Evolutionary conservation across 805 yeast genomes (phyloP).

Genomic region (Candida nemodendra): DNA sequence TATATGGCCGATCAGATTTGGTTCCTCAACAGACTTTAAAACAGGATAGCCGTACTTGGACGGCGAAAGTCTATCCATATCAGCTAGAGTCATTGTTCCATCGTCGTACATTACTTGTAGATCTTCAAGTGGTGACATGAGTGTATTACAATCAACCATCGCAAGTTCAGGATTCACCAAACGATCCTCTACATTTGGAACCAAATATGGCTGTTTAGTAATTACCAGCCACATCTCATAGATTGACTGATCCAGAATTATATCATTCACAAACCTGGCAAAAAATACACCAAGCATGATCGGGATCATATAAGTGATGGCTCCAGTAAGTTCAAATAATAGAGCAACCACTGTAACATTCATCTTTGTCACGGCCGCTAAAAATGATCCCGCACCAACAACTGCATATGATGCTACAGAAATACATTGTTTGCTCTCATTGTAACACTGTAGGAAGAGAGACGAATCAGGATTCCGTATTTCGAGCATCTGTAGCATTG

Average conservation of each 20-base stretch:
- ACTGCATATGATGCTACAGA: slow-evolving; percentile 88
- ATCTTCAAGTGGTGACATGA: slow-evolving; percentile 35
- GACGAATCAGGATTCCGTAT: slow-evolving; percentile 34
- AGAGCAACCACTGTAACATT: slow-evolving; percentile 80
- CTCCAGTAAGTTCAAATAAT: slow-evolving; percentile 83
- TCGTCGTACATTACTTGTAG: slow-evolving; percentile 34
- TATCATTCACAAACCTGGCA: slow-evolving; percentile 70
- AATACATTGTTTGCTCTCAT: slow-evolving; percentile 47
- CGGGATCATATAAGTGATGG: slow-evolving; percentile 77
- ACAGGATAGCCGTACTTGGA: slow-evolving; percentile 44
- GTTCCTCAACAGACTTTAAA: slow-evolving; percentile 35
- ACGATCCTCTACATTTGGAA: slow-evolving; percentile 36
- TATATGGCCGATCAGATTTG: slow-evolving; percentile 42
- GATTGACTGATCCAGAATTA: slow-evolving; percentile 55
- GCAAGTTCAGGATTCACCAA: slow-evolving; percentile 37
- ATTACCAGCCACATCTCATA: slow-evolving; percentile 58
- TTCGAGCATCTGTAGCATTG: slow-evolving; percentile 50
- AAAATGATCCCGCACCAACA: slow-evolving; percentile 81
- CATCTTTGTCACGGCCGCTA: slow-evolving; percentile 78
- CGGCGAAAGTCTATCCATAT: slow-evolving; percentile 26
- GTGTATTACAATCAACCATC: slow-evolving; percentile 31
- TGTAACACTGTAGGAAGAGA: slow-evolving; percentile 40
- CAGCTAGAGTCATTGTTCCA: slow-evolving; percentile 24
- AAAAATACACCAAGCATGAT: slow-evolving; percentile 81
- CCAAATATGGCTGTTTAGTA: slow-evolving; percentile 40